A percentile compares a stretch with the other conserved stretches of the same genome.
Conservation (phyloP, 495 filamentous ascomycete genomes). For the Podospora comata region DNA sequence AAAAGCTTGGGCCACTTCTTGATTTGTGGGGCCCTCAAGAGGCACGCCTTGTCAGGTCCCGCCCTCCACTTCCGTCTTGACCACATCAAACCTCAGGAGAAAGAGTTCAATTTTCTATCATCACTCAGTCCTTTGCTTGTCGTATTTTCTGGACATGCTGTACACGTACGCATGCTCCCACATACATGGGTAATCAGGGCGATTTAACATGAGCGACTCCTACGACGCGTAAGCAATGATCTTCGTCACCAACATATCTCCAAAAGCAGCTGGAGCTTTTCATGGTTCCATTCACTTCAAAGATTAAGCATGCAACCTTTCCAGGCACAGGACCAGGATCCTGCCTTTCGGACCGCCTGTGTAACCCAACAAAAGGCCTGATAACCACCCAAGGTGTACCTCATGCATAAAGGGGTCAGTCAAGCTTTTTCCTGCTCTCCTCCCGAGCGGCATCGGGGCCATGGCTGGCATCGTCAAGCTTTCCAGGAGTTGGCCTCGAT, state of each 20-base stretch:
- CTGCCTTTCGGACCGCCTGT: not conserved
- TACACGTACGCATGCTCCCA: not conserved
- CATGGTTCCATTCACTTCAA: not conserved
- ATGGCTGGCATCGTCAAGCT: not conserved
- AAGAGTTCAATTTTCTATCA: not conserved
- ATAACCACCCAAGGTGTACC: not conserved
- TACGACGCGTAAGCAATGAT: not conserved
- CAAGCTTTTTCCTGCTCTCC: not conserved
- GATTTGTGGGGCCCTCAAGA: not conserved
- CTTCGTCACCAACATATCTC: not conserved
- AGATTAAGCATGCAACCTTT: not conserved
- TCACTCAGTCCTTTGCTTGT: not conserved
- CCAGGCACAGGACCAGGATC: not conserved
- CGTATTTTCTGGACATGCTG: not conserved
- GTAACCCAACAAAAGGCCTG: not conserved
- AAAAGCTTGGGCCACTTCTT: not conserved
- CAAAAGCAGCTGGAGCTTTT: not conserved
- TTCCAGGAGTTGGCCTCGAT: not conserved
- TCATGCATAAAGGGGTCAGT: not conserved
- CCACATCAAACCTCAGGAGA: not conserved
- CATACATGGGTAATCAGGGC: not conserved
- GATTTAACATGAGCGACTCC: not conserved
- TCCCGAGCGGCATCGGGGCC: not conserved
- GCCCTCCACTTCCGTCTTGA: not conserved
- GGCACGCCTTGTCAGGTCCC: not conserved